Evolutionary conservation across 1,139 yeast genomes (phyloP), one percentile per base, ranked within the genome.

Genomic region (Saccharomyces hybrid): DNA sequence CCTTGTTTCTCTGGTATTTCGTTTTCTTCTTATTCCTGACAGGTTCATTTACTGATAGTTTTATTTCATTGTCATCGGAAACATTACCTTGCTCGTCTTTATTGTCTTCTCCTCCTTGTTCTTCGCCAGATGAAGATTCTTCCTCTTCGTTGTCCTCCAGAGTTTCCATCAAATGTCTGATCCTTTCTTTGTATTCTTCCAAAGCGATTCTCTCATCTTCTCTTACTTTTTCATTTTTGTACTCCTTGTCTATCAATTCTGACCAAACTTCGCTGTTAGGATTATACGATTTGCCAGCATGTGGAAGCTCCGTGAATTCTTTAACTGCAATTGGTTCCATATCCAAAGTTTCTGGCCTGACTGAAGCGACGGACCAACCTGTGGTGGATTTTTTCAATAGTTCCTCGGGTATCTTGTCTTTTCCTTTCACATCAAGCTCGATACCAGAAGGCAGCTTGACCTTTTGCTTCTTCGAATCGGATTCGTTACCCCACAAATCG

Each of bases 251-350:
- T 55, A 93, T 80, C 62, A 91, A 76, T 31, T 73, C 74, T 64
- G 83, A 82, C 99, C 99, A 93, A 38, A 88, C 82, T 57, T 85
- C 86, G 60, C 86, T 75, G 13, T 95, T 80, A 38, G 99, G 99
- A 68, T 93, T 93, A 68, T 93, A 93, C 2, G 98, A 91, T 70
- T 87, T 87, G 53, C 99, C 99, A 2, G 85, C 93, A 63, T 84
- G 86, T 19, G 93, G 89, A 5, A 83, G 57, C 5, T 66, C 72
- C 25, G 81, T 83, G 5, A 77, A 70, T 25, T 78, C 76, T 60
- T 72, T 75, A 49, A 80, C 76, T 25, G 68, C 64, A 29, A 83
- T 70, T 1, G 96, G 89, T 2, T 75, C 75, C 50, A 73, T 72
- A 47, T 72, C 74, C 57, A 86, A 65, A 0, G 96, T 86, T 31